Evolutionary conservation across 139 green algal species (phyloP).

Genomic region (Coelastrella sp.): DNA sequence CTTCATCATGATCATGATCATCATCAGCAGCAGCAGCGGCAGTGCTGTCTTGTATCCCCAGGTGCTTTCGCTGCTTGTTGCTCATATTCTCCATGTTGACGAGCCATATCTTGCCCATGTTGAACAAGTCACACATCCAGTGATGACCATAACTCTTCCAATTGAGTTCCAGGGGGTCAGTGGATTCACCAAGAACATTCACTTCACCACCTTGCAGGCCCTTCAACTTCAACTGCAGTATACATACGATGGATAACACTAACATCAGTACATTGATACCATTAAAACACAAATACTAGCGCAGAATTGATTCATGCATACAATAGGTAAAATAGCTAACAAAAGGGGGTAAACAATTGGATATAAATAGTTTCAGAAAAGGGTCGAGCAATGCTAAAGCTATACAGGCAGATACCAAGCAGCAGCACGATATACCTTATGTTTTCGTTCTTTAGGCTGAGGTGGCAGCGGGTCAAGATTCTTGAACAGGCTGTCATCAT

Average conservation of each 20-base stretch:
- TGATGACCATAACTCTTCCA: not conserved
- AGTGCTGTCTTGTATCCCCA: not conserved
- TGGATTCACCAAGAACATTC: not conserved
- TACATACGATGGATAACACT: not conserved
- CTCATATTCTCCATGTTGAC: slow-evolving; percentile 20
- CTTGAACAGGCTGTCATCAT: not conserved
- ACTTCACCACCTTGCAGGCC: not conserved
- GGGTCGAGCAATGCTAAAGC: not conserved
- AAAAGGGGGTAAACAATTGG: too few species aligned
- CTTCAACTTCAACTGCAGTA: not conserved
- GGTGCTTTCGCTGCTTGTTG: not conserved
- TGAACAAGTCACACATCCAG: slow-evolving; percentile 25
- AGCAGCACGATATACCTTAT: not conserved
- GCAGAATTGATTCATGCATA: too few species aligned
- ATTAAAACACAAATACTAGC: not conserved
- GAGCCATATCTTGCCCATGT: not conserved
- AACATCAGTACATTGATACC: not conserved
- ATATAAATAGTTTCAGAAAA: too few species aligned
- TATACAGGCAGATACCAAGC: not conserved
- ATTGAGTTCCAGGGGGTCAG: not conserved
- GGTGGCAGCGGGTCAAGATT: not conserved
- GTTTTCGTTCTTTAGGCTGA: not conserved
- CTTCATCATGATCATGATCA: not conserved
- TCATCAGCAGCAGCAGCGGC: not conserved
- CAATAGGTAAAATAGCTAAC: too few species aligned